Conservation (phyloP, 306 rosid genomes). For the Citrullus amarus region DNA sequence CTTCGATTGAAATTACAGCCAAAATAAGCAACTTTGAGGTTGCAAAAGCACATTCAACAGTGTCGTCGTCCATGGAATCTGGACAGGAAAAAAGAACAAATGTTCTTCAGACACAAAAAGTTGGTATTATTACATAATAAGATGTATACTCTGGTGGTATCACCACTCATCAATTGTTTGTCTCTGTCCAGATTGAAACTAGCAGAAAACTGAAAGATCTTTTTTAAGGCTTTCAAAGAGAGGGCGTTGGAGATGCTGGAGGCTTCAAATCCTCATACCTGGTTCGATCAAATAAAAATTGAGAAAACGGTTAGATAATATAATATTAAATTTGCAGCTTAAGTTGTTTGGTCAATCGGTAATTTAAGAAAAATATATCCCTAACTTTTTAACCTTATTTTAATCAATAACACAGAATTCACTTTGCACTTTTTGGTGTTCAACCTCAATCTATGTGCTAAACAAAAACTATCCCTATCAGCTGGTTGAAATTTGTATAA, state of each 20-base stretch:
- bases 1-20: neutral
- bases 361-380: too few species aligned
- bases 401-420: neutral
- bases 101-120: neutral
- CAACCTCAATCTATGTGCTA: neutral
- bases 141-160: neutral
- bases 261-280: constrained; percentile 97
- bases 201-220: neutral
- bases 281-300: constrained; percentile 5
- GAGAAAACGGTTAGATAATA: neutral
- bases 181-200: neutral
- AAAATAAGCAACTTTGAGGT: neutral
- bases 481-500: neutral
- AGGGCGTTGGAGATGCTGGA: constrained; percentile 70
- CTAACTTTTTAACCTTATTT: neutral
- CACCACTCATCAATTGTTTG: neutral
- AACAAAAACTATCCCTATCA: neutral
- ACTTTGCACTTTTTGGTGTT: neutral
- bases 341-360: too few species aligned
- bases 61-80: constrained; percentile 3
- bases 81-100: neutral
- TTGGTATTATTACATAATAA: neutral
- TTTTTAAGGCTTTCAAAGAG: constrained; percentile 6
- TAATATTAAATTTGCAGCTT: too few species aligned
- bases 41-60: neutral